phyloP scores from a whole-genome alignment of 2,329 filamentous ascomycete genomes.

The Penicillium sp. region DNA sequence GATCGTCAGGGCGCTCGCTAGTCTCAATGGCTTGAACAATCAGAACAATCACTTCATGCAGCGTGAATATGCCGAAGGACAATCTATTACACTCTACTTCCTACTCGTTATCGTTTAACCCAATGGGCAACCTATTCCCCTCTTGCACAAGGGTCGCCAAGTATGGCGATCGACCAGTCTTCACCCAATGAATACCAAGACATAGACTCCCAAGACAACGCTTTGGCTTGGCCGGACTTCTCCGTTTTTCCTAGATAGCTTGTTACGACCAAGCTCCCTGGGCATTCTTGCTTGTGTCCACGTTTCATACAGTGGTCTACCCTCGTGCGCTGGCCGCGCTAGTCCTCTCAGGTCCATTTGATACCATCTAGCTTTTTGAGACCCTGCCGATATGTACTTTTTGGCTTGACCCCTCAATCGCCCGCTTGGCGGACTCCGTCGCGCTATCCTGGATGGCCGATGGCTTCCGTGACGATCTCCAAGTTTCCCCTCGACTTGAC shows the following conservation, averaged over 20 bases:
- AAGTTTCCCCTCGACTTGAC: constrained; percentile 11
- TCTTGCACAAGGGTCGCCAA: background rate
- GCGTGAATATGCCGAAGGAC: background rate
- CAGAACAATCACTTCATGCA: background rate
- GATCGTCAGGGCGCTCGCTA: constrained; percentile 23
- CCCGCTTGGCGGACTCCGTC: constrained; percentile 19
- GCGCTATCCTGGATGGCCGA: constrained; percentile 20
- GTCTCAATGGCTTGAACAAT: background rate
- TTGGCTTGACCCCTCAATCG: constrained; percentile 1
- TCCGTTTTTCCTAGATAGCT: constrained; percentile 19
- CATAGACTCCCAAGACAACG: background rate
- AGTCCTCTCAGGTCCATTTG: constrained; percentile 12
- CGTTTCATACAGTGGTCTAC: constrained; percentile 2
- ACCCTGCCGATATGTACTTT: constrained; percentile 9
- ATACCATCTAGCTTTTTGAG: constrained; percentile 4
- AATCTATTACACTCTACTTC: background rate
- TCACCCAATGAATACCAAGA: constrained; percentile 18
- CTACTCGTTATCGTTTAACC: background rate
- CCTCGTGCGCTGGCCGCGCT: background rate
- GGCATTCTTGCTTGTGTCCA: constrained; percentile 4
- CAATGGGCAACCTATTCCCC: background rate
- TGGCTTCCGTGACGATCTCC: constrained; percentile 25
- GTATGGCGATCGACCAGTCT: constrained; percentile 22
- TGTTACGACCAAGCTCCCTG: constrained; percentile 22
- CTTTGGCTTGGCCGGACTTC: constrained; percentile 18